Evolutionary conservation across 768 basidiomycete genomes (phyloP).

Genomic region (Boletus rufocinnamomeus): DNA sequence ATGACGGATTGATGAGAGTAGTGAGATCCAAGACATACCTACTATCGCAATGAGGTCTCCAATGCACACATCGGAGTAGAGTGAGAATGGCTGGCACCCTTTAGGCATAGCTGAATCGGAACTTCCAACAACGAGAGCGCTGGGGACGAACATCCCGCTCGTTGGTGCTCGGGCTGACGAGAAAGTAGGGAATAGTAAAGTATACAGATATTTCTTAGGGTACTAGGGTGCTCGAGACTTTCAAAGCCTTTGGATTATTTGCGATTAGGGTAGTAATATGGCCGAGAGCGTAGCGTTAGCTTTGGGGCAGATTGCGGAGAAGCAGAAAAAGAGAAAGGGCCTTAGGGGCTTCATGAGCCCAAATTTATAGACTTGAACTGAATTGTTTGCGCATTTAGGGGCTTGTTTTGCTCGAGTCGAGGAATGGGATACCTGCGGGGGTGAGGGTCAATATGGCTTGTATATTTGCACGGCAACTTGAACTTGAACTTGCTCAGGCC

Average conservation of each 20-base stretch:
- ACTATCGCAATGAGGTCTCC: conserved; percentile 28
- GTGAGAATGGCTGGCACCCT: conserved; percentile 13
- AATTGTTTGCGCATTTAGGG: neutral
- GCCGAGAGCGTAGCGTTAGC: too few relatives aligned
- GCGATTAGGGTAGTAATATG: neutral
- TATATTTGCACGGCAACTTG: neutral
- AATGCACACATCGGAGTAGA: conserved; percentile 20
- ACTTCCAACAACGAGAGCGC: neutral
- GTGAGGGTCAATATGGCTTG: neutral
- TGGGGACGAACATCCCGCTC: conserved; percentile 10
- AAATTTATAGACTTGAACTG: neutral
- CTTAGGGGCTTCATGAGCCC: neutral
- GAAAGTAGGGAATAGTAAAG: neutral
- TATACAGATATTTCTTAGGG: neutral
- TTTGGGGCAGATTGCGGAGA: neutral
- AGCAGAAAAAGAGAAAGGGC: neutral
- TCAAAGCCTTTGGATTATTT: neutral
- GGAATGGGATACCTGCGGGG: neutral
- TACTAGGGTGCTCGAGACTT: neutral
- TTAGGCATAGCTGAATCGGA: neutral
- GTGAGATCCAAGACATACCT: conserved; percentile 13
- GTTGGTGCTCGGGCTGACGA: neutral
- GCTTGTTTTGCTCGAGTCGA: neutral
- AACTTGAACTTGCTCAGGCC: neutral
- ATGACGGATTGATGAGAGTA: neutral